Percentiles rank a stretch among this genome's conserved stretches.
These are phyloP conservation scores for Malassezia caprae DNA, from an alignment of 1,284 basidiomycete genomes.

Conservation along the genomic window DNA sequence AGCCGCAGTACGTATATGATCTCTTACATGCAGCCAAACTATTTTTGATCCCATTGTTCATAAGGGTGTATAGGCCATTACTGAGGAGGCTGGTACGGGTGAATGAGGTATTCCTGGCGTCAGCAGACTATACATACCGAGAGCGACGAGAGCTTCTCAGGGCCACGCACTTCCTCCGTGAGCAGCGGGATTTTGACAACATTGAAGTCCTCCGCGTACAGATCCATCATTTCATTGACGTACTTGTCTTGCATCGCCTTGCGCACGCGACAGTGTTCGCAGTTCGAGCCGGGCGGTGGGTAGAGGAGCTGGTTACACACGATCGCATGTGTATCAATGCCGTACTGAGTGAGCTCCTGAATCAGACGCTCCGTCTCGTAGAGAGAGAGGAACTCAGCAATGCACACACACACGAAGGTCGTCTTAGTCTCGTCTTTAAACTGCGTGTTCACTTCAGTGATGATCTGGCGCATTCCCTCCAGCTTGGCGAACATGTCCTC, in stretches of 20 bases:
- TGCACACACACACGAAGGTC: constrained; percentile 87
- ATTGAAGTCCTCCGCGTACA: constrained; percentile 46
- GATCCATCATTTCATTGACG: constrained; percentile 41
- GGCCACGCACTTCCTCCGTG: constrained; percentile 91
- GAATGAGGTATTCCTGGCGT: constrained; percentile 26
- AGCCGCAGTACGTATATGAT: constrained; percentile 31
- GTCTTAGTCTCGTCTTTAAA: constrained; percentile 99
- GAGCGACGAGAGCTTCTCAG: constrained; percentile 71
- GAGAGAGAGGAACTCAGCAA: constrained; percentile 91
- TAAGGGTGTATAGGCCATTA: constrained; percentile 5
- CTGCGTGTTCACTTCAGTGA: constrained; percentile 97
- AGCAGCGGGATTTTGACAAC: constrained; percentile 67
- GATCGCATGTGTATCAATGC: constrained; percentile 97
- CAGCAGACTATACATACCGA: constrained; percentile 17
- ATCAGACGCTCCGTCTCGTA: constrained; percentile 97
- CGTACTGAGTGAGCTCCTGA: constrained; percentile 88
- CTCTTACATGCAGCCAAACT: constrained; percentile 8
- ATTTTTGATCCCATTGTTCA: constrained; percentile 12
- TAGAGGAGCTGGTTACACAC: constrained; percentile 95
- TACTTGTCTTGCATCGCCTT: constrained; percentile 83
- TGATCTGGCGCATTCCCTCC: constrained; percentile 89
- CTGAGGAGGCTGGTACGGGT: constrained; percentile 32
- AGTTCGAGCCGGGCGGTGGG: constrained; percentile 79
- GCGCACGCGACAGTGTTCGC: constrained; percentile 86
- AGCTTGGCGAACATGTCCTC: constrained; percentile 93